Base-by-base conservation (phyloP, 768 basidiomycete genomes). In the Chiua virens region DNA sequence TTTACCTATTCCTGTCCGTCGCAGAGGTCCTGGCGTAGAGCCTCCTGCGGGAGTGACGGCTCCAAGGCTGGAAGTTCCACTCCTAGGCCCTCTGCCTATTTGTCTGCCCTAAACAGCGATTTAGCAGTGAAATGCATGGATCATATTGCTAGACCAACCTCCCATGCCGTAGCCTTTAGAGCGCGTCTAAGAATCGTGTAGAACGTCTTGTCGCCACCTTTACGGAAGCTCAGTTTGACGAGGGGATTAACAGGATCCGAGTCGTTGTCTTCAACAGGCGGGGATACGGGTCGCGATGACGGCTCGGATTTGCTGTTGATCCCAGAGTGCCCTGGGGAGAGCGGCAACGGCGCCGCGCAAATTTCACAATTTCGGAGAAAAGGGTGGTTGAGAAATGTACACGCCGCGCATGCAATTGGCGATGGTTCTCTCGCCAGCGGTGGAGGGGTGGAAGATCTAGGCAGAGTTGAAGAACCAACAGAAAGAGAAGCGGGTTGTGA, bases 341-440 rank as follows among this genome's bases (percentile, higher is more conserved):
- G 60, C 25, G 83, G 84, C 10, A 98, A 73, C 0, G 81, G 73
- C 5, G 92, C 86, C 6, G 77, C 78, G 64, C 96, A 98, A 3
- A 98, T 87, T 68, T 98, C 96, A 71, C 96, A 98, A 8, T 72
- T 65, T 0, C 68, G 68, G 49, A 94, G 74, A 1, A 81, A 85
- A 0, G 83, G 82, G 53, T 89, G 85, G 69, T 99, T 99, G 13
- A 95, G 74, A 66, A 95, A 99, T 2, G 96, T 98, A 65, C 97
- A 99, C 1, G 84, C 85, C 2, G 85, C 79, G 67, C 96, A 99
- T 14, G 87, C 70, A 39, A 88, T 74, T 30, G 77, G 65, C 3
- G 69, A 68, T 17, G 22, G 21, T 35, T 50, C 56, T 65, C 52
- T 53, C 23, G 52, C 54, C 8, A 44, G 55, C 7, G 55, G 61